Conservation (phyloP, 2,329 filamentous ascomycete species). For the Triangularia verruculosa region DNA sequence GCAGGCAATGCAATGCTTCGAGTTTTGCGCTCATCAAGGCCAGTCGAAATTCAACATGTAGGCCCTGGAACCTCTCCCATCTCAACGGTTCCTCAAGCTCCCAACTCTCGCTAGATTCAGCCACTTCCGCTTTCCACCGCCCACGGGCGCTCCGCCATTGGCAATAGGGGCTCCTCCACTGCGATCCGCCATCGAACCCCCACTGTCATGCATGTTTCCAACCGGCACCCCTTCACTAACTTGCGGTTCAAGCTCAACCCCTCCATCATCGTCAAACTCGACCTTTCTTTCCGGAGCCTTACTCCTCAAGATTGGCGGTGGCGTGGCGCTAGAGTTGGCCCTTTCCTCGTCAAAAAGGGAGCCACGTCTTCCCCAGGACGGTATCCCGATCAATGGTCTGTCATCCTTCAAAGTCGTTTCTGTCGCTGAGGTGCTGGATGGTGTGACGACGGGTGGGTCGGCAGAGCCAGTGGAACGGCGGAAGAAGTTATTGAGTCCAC, state of each 20-base stretch:
- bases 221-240: constrained; percentile 14
- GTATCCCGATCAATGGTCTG: constrained; percentile 35
- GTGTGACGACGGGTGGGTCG: constrained; percentile 23
- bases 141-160: constrained; percentile 2
- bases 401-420: constrained; percentile 24
- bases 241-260: constrained; percentile 5
- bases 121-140: constrained; percentile 32
- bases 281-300: constrained; percentile 8
- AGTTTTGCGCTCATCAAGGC: background rate
- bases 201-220: background rate
- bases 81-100: constrained; percentile 31
- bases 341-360: constrained; percentile 40
- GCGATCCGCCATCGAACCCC: background rate
- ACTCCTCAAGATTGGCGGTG: constrained; percentile 54
- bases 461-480: constrained; percentile 47
- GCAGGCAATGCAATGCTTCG: background rate
- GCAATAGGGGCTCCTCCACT: constrained; percentile 6
- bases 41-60: background rate
- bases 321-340: constrained; percentile 46
- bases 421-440: constrained; percentile 27
- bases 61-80: constrained; percentile 15
- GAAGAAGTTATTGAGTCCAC: constrained; percentile 50
- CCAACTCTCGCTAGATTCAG: constrained; percentile 34
- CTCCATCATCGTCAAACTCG: constrained; percentile 19
- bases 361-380: constrained; percentile 39